phyloP scores from a whole-genome alignment of 164 flowering plant genomes.

The Tetrastigma voinierianum region DNA sequence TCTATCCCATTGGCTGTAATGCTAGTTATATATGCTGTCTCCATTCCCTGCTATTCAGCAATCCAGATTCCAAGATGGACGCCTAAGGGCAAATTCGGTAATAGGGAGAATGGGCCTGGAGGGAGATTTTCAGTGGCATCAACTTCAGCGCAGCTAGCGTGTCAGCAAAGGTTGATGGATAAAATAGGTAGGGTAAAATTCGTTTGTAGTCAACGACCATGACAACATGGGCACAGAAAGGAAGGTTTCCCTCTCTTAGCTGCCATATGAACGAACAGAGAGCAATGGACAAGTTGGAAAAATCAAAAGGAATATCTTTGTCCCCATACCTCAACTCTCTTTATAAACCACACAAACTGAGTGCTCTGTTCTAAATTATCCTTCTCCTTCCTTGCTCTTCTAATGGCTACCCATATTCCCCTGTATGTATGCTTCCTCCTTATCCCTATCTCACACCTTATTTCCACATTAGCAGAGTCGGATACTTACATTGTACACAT shows the following conservation, averaged over 20 bases:
- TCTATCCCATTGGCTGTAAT: neutral
- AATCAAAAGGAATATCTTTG: constrained; percentile 1
- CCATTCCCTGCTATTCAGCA: neutral
- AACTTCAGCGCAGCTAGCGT: too few relatives aligned
- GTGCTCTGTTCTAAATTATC: neutral
- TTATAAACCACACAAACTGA: constrained; percentile 7
- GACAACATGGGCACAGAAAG: too few relatives aligned
- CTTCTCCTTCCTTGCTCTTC: constrained; percentile 14
- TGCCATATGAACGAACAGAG: too few relatives aligned
- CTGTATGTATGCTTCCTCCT: constrained; percentile 12
- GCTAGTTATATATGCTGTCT: too few relatives aligned
- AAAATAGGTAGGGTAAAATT: too few relatives aligned
- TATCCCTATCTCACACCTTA: constrained; percentile 7
- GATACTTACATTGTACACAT: constrained; percentile 58
- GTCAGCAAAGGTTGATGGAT: too few relatives aligned
- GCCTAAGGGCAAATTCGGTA: neutral
- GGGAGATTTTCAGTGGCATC: too few relatives aligned
- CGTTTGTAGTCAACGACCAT: too few relatives aligned
- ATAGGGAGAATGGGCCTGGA: too few relatives aligned
- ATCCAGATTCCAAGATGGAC: neutral
- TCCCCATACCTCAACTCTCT: constrained; percentile 13
- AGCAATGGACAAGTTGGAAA: neutral
- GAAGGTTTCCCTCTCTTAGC: too few relatives aligned
- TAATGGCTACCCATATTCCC: constrained; percentile 23
- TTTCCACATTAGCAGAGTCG: constrained; percentile 12